A percentile compares a stretch with the other conserved stretches of the same genome.
Evolutionary conservation across 176 grass and related monocot species (phyloP).

Genomic region (Panicum miliaceum): DNA sequence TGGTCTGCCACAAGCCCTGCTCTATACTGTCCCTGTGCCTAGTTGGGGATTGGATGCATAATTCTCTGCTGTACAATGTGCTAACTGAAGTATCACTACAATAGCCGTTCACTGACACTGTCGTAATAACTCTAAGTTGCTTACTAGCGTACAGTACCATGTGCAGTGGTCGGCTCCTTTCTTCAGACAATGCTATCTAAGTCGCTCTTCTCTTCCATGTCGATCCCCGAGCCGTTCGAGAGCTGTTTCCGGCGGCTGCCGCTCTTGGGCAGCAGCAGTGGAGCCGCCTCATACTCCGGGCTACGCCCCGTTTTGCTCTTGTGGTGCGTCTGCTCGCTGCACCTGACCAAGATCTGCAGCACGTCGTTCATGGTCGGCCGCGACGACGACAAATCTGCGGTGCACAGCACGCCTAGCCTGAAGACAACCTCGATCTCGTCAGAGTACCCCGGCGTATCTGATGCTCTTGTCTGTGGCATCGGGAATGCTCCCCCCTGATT

Average conservation of each 20-base stretch:
- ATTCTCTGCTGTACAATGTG: neutral
- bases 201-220: constrained; percentile 25
- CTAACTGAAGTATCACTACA: neutral
- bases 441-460: constrained; percentile 34
- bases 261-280: constrained; percentile 46
- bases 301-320: constrained; percentile 24
- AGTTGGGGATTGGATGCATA: neutral
- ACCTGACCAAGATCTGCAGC: constrained; percentile 60
- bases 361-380: constrained; percentile 82
- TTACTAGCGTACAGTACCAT: neutral
- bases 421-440: constrained; percentile 66
- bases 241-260: constrained; percentile 52
- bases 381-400: constrained; percentile 44
- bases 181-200: constrained; percentile 58
- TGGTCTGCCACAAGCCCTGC: neutral
- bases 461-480: constrained; percentile 55
- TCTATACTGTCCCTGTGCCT: neutral
- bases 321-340: constrained; percentile 45
- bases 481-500: constrained; percentile 41
- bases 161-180: neutral
- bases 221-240: constrained; percentile 7
- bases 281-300: constrained; percentile 48
- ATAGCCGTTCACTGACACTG: neutral
- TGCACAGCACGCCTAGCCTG: constrained; percentile 77
- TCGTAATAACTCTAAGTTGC: neutral